phyloP scores from a whole-genome alignment of 768 basidiomycete genomes.

The Terana coerulea region DNA sequence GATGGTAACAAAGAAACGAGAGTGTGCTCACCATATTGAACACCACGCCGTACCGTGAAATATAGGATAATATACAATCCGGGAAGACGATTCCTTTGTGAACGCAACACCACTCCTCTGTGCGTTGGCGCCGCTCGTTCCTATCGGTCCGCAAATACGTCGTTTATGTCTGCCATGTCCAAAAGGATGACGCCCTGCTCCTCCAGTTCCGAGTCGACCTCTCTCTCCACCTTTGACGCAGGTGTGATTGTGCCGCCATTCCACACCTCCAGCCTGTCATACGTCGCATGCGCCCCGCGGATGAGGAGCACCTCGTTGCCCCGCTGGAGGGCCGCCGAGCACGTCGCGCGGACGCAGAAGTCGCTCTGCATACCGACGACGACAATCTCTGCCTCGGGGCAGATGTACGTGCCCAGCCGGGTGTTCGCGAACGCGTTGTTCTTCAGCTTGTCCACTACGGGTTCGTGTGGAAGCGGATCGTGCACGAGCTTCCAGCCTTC shows the following conservation, averaged over 20 bases:
- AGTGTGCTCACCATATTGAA: background rate
- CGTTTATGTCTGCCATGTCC: slow-evolving; percentile 62
- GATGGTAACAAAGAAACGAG: background rate
- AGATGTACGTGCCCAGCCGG: slow-evolving; percentile 44
- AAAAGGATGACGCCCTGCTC: slow-evolving; percentile 63
- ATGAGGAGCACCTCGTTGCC: slow-evolving; percentile 68
- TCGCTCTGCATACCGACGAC: slow-evolving; percentile 68
- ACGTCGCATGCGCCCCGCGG: slow-evolving; percentile 62
- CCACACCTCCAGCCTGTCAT: slow-evolving; percentile 60
- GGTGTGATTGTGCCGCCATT: slow-evolving; percentile 39
- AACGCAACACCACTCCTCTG: background rate
- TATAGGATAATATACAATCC: background rate
- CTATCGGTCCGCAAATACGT: slow-evolving; percentile 55
- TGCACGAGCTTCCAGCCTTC: slow-evolving; percentile 63
- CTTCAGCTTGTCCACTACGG: slow-evolving; percentile 55
- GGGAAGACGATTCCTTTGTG: background rate
- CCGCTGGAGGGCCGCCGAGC: slow-evolving; percentile 53
- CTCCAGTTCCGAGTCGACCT: slow-evolving; percentile 65
- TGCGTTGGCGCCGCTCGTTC: background rate
- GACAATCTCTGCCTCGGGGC: slow-evolving; percentile 54
- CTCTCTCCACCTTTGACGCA: slow-evolving; percentile 48
- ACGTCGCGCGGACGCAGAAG: slow-evolving; percentile 51
- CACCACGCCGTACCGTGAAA: background rate
- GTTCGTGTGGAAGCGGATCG: slow-evolving; percentile 45
- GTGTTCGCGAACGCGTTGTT: slow-evolving; percentile 71